Evolutionary conservation across 164 flowering plant genomes (phyloP), one percentile per base, ranked within the genome.

Genomic region (Dillenia suffruticosa): DNA sequence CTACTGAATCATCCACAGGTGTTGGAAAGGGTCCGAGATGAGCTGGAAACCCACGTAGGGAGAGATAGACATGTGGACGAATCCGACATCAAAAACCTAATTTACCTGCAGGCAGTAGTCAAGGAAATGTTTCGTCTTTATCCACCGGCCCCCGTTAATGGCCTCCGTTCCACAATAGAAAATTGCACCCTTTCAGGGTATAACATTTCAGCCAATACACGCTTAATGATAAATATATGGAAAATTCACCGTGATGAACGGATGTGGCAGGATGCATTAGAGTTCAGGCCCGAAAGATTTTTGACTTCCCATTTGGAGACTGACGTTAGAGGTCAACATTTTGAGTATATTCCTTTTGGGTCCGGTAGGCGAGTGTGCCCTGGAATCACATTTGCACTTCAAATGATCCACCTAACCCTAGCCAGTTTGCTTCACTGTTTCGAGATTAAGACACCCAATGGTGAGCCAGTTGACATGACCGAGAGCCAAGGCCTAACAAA

Each of bases 321-420:
- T n/a, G 53, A 50, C 53, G 14, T 53, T 53, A 53, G 56, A 8
- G 56, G 56, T 17, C 56, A 53, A 14, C 16, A 50, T 50, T 50
- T 53, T 12, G 24, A 53, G 32, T 53, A 16, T 12, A 8, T 53
- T 8, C 56, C 56, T 15, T 53, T 17, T 12, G 26, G 26, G 11
- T 16, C 26, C 56, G 56, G 56, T 1, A 53, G 56, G 12, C 9
- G 56, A 17, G 53, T 13, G 53, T 50, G 53, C 15, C 15, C 15
- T 17, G 53, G 53, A 8, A 50, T 50, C 16, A 14, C 26, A 15
- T 53, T 16, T 17, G 56, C 32, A 9, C 24, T 19, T 11, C 56
- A 53, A 19, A 32, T 19, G 12, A 8, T 53, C 3, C 56, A 53
- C 8, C 22, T 53, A 11, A 16, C 56, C 26, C 26, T 53, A 32